phyloP scores from a whole-genome alignment of 106 monocot genomes.

The Narthecium ossifragum region DNA sequence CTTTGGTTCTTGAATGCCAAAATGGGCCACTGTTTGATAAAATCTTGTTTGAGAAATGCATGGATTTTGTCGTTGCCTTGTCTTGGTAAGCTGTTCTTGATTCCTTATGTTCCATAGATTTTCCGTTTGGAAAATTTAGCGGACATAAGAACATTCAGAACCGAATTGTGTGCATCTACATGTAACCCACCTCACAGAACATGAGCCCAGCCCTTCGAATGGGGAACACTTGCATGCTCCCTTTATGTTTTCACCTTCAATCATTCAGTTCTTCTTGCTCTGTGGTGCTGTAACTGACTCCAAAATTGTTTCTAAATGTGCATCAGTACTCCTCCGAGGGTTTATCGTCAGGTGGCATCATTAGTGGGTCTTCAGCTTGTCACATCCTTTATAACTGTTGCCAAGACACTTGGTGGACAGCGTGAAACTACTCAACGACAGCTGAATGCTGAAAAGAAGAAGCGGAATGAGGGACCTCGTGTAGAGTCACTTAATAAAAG shows the following conservation, averaged over 20 bases:
- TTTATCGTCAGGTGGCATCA: slow-evolving; percentile 89
- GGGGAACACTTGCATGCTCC: no score
- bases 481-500: slow-evolving; percentile 85
- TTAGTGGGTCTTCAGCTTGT: slow-evolving; percentile 90
- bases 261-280: no score
- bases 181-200: no score
- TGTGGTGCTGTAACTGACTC: no score
- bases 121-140: no score
- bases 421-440: slow-evolving; percentile 99
- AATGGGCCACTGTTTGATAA: slow-evolving; percentile 95
- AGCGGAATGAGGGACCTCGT: slow-evolving; percentile 76
- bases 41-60: slow-evolving; percentile 80
- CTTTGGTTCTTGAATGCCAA: slow-evolving; percentile 85
- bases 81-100: slow-evolving; percentile 66
- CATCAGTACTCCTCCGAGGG: slow-evolving; percentile 88
- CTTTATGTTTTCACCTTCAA: no score
- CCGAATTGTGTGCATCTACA: no score
- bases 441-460: slow-evolving; percentile 95
- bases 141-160: no score
- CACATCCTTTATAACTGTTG: slow-evolving; percentile 82
- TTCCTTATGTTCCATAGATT: no score
- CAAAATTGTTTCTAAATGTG: slow-evolving; percentile 15
- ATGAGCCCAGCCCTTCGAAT: no score
- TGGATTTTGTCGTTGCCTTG: slow-evolving; percentile 86
- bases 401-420: slow-evolving; percentile 73